phyloP scores from a whole-genome alignment of 306 rosid genomes.

The Astragalus glycyphyllos region DNA sequence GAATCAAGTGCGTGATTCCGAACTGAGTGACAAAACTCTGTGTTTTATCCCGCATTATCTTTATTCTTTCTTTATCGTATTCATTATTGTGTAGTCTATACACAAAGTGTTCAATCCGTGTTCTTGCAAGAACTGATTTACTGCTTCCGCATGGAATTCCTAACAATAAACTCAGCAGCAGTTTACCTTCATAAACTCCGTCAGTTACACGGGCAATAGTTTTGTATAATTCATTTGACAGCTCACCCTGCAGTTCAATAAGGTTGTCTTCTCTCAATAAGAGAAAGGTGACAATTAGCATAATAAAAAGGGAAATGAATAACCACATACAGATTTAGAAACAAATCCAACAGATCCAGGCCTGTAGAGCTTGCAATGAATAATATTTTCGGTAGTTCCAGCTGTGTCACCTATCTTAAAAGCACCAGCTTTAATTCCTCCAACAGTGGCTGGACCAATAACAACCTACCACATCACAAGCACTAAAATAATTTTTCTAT shows the following conservation, averaged over 20 bases:
- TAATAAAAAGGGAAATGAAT: slow-evolving; percentile 2
- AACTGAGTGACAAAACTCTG: too few relatives aligned
- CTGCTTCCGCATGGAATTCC: too few relatives aligned
- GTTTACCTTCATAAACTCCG: slow-evolving; percentile 98
- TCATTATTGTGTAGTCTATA: too few relatives aligned
- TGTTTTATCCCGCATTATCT: too few relatives aligned
- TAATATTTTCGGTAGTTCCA: slow-evolving; percentile 93
- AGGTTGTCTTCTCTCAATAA: slow-evolving; percentile 29
- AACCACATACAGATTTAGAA: slow-evolving; percentile 91
- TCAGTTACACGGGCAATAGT: slow-evolving; percentile 92
- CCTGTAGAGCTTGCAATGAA: slow-evolving; percentile 95
- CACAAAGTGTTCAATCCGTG: too few relatives aligned
- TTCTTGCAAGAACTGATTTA: too few relatives aligned
- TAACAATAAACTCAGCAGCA: too few relatives aligned
- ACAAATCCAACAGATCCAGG: slow-evolving; percentile 99
- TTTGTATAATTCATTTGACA: slow-evolving; percentile 97
- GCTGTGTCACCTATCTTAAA: slow-evolving; percentile 99
- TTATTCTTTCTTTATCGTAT: too few relatives aligned
- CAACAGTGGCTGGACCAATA: slow-evolving; percentile 98
- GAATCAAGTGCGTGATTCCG: too few relatives aligned
- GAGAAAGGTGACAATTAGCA: slow-evolving; percentile 35
- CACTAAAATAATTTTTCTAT: slow-evolving; percentile 40
- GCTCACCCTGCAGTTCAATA: slow-evolving; percentile 81
- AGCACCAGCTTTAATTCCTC: slow-evolving; percentile 99
- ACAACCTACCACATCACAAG: slow-evolving; percentile 69